phyloP scores from a whole-genome alignment of 2,329 filamentous ascomycete species.

The Stemphylium beticola region DNA sequence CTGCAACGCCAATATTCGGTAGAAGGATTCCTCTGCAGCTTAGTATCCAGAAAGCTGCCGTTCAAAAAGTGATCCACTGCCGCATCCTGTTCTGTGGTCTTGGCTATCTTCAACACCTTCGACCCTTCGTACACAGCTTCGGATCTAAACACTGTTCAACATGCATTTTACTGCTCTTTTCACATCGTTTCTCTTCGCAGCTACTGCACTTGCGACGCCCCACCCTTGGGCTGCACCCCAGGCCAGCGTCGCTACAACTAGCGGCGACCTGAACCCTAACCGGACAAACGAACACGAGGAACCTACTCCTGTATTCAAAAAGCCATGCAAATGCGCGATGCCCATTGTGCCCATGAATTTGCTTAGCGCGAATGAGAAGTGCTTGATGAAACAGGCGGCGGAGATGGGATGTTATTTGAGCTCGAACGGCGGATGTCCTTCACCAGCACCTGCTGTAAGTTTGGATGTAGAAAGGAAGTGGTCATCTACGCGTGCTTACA shows the following conservation, averaged over 20 bases:
- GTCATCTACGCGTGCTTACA: background rate
- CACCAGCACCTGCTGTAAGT: slow-evolving; percentile 25
- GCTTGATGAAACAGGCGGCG: slow-evolving; percentile 23
- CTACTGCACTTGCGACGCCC: slow-evolving; percentile 23
- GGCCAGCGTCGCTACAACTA: slow-evolving; percentile 6
- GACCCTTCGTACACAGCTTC: background rate
- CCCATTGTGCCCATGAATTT: slow-evolving; percentile 35
- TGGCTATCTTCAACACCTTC: background rate
- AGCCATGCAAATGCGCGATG: slow-evolving; percentile 29
- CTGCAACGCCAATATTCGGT: background rate
- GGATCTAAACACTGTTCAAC: background rate
- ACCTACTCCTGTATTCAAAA: slow-evolving; percentile 36
- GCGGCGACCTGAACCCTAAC: slow-evolving; percentile 5
- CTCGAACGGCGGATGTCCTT: slow-evolving; percentile 26
- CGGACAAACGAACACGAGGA: slow-evolving; percentile 27
- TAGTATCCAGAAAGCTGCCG: background rate
- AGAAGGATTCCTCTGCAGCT: background rate
- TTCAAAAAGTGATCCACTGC: background rate
- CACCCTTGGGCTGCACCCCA: slow-evolving; percentile 24
- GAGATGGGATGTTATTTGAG: slow-evolving; percentile 23
- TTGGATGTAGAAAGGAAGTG: background rate
- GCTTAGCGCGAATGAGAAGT: slow-evolving; percentile 31
- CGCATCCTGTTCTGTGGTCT: background rate
- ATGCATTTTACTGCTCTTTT: slow-evolving; percentile 28
- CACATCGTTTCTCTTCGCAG: slow-evolving; percentile 20